Base-by-base conservation (phyloP, 345 rosid species). In the Trapa bicornis region DNA sequence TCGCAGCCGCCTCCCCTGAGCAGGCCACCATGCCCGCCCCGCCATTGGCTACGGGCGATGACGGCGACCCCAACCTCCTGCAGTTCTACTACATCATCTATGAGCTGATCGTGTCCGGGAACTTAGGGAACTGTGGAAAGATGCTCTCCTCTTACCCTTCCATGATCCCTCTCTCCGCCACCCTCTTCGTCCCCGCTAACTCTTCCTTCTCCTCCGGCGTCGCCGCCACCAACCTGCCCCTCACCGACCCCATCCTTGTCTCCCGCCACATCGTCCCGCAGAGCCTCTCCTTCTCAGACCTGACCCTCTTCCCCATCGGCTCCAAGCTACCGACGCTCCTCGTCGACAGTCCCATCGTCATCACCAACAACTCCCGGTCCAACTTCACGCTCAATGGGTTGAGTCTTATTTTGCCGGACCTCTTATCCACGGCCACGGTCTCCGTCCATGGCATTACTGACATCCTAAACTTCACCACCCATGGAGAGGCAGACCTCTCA, bases 221-320 rank as follows among this genome's bases (percentile, higher is more conserved):
- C 48, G 79, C 73, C 50, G 67, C 82, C 57, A 71, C 86, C 69
- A 79, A 11, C 53, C 68, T 42, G 69, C 67, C 41, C 29, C 29
- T 22, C 60, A 8, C 70, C 0, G 54, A 50, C 2, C 54, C 54
- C 17, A 4, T 50, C 54, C 54, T 50, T 22, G 14, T 50, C 22
- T 79, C 89, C 5, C 90, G 88, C 78, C 97, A 90, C 76, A 78
- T 84, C 33, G 89, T 88, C 70, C 97, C 96, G 15, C 89, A 88
- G 52, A 87, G 88, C 64, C 92, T 93, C 48, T 45, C 48, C 48
- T 50, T 50, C 54, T 13, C 22, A 11, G 54, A 50, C 54, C 12
- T 50, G n/a, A 6, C 12, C n/a, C n/a, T 50, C 17, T 50, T 50
- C 54, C 54, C 54, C n/a, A 50, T 15, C 54, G 16, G 16, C 54